Base-by-base conservation (phyloP, 345 rosid genomes). In the Populus alba region DNA sequence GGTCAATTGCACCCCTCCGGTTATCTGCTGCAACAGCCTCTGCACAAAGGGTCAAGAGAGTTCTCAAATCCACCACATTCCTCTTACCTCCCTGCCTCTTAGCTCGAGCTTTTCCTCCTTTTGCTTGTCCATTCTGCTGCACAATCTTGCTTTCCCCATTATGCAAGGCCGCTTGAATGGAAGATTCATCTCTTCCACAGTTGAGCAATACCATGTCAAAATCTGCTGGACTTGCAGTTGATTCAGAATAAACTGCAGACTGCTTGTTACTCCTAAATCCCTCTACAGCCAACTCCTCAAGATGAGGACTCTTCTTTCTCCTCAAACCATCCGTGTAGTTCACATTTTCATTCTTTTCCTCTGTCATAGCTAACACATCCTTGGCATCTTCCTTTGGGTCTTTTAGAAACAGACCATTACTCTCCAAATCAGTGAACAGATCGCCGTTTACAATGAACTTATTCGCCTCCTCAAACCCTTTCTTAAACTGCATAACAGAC, bases 401-500 rank as follows among this genome's bases (percentile, higher is more conserved):
- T 73, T 81, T 80, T 43, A 68, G 76, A 61, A 70, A 82, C 75
- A 81, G 38, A 13, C 87, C 76, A 33, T 33, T 78, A 43, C 33
- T 80, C 57, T 81, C 84, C 66, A 85, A 57, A 86, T 84, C 80
- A 51, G 62, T 43, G 77, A 73, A 71, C 37, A 79, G 78, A 66
- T 79, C 72, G 15, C 76, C 84, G 61, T 72, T 78, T 20, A 90
- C 91, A 57, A 89, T 87, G 79, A 91, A 89, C 83, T 85, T 89
- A 57, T 90, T 89, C 0, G 85, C 94, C 83, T 91, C 94, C 81
- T 88, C 90, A 61, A 89, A 79, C 63, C 91, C 89, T 81, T 75
- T 91, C 75, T 77, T 89, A 75, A 91, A 87, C 75, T 87, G 95
- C 85, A 84, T 75, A n/a, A 71, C 83, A 18, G 91, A 86, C 33